phyloP scores from a whole-genome alignment of 2,329 filamentous ascomycete species.

The Diplocarpon mali region DNA sequence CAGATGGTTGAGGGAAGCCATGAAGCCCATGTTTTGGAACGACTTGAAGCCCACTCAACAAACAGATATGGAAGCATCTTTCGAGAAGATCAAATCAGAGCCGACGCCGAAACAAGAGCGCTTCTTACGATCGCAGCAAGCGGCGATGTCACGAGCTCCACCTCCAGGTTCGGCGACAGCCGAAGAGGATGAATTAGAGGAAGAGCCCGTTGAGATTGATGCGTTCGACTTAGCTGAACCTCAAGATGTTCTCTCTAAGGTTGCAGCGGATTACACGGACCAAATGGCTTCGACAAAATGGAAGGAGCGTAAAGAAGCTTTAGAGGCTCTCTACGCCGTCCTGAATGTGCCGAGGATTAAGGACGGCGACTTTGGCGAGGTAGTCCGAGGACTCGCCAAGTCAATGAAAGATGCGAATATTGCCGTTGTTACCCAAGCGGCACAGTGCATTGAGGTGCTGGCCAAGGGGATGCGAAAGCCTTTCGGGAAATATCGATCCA shows the following conservation, averaged over 20 bases:
- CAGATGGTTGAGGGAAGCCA: constrained; percentile 91
- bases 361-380: constrained; percentile 77
- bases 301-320: constrained; percentile 94
- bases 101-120: constrained; percentile 81
- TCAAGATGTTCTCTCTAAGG: constrained; percentile 71
- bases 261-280: constrained; percentile 74
- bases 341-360: constrained; percentile 86
- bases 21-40: constrained; percentile 96
- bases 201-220: constrained; percentile 59
- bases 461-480: constrained; percentile 72
- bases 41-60: constrained; percentile 95
- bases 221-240: constrained; percentile 74
- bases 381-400: constrained; percentile 77
- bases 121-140: constrained; percentile 80
- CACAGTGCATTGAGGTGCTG: constrained; percentile 81
- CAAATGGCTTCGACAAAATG: constrained; percentile 84
- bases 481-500: constrained; percentile 71
- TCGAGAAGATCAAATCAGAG: constrained; percentile 87
- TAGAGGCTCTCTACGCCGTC: constrained; percentile 67
- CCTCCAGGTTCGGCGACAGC: constrained; percentile 44
- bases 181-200: constrained; percentile 45
- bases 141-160: constrained; percentile 61
- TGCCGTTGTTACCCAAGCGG: constrained; percentile 83
- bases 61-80: constrained; percentile 82
- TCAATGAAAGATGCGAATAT: constrained; percentile 99